Evolutionary conservation across 306 rosid species (phyloP), one percentile per base, ranked within the genome.

Genomic region (Casuarina equisetifolia): DNA sequence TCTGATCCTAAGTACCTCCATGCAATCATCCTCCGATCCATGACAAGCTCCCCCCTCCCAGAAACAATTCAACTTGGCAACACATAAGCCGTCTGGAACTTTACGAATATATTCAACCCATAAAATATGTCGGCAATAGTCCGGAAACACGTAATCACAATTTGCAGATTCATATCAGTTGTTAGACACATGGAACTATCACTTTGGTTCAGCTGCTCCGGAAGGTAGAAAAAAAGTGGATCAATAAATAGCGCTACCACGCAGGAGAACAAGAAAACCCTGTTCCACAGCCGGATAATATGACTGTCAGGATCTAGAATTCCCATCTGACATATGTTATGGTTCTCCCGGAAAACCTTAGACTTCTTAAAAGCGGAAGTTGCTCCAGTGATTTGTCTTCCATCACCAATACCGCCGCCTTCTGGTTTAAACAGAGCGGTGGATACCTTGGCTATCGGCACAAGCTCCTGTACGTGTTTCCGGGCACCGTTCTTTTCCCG

Each of bases 241-340:
- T 25, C 32, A 25, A 25, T 25, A 25, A 25, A 25, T 1, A 25
- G 32, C 32, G 32, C 32, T 25, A 25, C 32, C 32, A 25, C 0
- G 32, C 32, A 25, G 1, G 32, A 25, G 32, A 25, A 25, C 32
- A 25, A 81, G 69, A 94, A 92, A 39, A 86, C 82, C 53, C 93
- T 44, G 78, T 92, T 94, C 97, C 98, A 94, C 79, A 82, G 87
- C 85, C 92, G 63, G 82, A 84, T 80, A 3, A 75, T 42, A 45
- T 92, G 95, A 83, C 98, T 90, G 44, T 91, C 92, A 35, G 98
- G 98, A 82, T 94, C 94, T 77, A 92, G 84, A 83, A 92, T 86
- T 77, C 80, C 76, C 84, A 79, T 86, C 87, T 81, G 83, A 78
- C 77, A 67, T 9, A 80, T 76, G 80, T 85, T 85, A 48, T 87